Evolutionary conservation across 441 rosid species (phyloP), one percentile per base, ranked within the genome.

Genomic region (Populus trichocarpa): DNA sequence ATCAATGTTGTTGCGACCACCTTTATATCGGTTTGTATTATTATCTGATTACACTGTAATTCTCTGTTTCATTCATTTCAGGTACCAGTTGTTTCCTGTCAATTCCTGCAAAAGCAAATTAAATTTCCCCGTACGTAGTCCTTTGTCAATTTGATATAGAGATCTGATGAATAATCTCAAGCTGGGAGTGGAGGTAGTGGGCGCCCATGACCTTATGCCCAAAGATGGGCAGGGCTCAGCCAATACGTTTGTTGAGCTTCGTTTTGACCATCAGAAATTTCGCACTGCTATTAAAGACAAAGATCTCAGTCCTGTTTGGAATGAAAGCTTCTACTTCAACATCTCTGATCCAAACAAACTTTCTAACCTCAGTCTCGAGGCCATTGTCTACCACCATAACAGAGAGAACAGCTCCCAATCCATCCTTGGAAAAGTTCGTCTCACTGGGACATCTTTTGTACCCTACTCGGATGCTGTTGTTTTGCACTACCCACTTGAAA

Each of bases 181-280:
- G 91, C 89, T 96, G 53, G 95, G 94, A 36, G 98, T 96, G 72
- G 98, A 94, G 83, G 97, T 96, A 53, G 91, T 86, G 77, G 79
- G 97, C 72, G 98, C 97, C 2, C 88, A 88, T 67, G 94, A 88
- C 46, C 94, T 96, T 46, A 71, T 87, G 84, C 81, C 95, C 40
- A 91, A 84, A 79, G 97, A 90, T 22, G 91, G 86, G 73, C 87
- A 90, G 74, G 95, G 89, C 72, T 87, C 88, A 25, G 80, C 92
- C 30, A 89, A 74, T 84, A 78, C 96, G 70, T 92, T 80, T 71
- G 99, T 92, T 63, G 98, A 96, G 88, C 88, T 96, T 33, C 90
- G 89, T 77, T 96, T 96, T 67, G 98, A 96, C 46, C 85, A 82
- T 59, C 97, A 96, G 85, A 90, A 75, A 76, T 85, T 88, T 78